Conservation (phyloP, 805 yeast species). For the Metschnikowia noctiluminum region DNA sequence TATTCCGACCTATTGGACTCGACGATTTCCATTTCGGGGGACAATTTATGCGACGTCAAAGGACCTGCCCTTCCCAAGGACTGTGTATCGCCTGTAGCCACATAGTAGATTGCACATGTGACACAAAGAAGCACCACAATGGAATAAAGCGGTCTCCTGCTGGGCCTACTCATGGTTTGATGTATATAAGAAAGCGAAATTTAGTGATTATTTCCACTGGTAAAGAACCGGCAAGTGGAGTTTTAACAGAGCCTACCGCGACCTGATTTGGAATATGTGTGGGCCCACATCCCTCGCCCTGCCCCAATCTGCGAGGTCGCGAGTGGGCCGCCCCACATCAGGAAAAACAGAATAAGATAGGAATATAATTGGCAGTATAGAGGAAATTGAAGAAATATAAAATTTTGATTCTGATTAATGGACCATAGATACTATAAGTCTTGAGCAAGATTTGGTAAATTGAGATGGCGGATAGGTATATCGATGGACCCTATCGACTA, state of each 20-base stretch:
- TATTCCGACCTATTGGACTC: not conserved
- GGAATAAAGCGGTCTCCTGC: conserved; percentile 14
- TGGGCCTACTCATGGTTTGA: conserved; percentile 4
- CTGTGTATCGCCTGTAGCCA: conserved; percentile 16
- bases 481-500: no score
- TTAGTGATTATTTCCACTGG: no score
- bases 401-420: no score
- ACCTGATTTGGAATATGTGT: not conserved
- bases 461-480: no score
- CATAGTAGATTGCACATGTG: conserved; percentile 18
- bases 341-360: no score
- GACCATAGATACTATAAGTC: no score
- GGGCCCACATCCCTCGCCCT: not conserved
- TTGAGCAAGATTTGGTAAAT: no score
- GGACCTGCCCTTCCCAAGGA: conserved; percentile 12
- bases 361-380: no score
- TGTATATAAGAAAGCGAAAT: no score
- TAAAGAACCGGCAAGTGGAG: no score
- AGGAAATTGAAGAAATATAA: no score
- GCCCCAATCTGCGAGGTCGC: not conserved
- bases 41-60: not conserved
- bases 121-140: conserved; percentile 13
- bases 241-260: not conserved
- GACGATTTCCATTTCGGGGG: not conserved
- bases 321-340: no score